Evolutionary conservation across 2,329 filamentous ascomycete species (phyloP).

Genomic region (Penicillium sp.): DNA sequence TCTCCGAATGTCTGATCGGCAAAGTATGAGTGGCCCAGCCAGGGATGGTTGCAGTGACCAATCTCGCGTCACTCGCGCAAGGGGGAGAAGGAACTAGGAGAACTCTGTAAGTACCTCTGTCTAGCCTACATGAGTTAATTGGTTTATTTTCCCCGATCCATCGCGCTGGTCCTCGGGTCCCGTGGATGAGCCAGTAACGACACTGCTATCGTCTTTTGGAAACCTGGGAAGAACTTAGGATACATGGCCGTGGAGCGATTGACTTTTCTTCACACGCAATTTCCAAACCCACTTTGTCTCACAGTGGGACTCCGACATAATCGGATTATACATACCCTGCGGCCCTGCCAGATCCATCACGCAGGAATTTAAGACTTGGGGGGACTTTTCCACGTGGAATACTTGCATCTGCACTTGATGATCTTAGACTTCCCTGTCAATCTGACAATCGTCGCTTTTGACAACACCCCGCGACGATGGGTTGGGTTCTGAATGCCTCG

Average conservation of each 20-base stretch:
- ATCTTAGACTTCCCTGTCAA: background rate
- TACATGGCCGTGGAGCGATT: background rate
- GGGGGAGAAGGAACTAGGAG: background rate
- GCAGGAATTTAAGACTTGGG: background rate
- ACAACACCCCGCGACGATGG: conserved; percentile 40
- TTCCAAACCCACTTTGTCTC: background rate
- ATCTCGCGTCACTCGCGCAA: background rate
- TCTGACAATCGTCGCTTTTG: background rate
- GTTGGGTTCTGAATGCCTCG: conserved; percentile 55
- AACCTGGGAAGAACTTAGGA: background rate
- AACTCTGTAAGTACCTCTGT: background rate
- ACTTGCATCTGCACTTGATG: background rate
- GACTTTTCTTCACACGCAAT: background rate
- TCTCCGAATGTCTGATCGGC: background rate
- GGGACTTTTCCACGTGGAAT: conserved; percentile 1
- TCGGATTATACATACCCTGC: background rate
- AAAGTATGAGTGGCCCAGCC: background rate
- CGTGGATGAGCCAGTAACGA: background rate
- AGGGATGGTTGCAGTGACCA: background rate
- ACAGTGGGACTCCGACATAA: background rate
- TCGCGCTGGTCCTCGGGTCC: background rate
- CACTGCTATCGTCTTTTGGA: background rate
- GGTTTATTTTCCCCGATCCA: background rate
- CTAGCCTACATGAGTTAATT: background rate
- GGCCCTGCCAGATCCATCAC: background rate